Evolutionary conservation across 805 yeast genomes (phyloP), one percentile per base, ranked within the genome.

Genomic region (Candida gorgasii): DNA sequence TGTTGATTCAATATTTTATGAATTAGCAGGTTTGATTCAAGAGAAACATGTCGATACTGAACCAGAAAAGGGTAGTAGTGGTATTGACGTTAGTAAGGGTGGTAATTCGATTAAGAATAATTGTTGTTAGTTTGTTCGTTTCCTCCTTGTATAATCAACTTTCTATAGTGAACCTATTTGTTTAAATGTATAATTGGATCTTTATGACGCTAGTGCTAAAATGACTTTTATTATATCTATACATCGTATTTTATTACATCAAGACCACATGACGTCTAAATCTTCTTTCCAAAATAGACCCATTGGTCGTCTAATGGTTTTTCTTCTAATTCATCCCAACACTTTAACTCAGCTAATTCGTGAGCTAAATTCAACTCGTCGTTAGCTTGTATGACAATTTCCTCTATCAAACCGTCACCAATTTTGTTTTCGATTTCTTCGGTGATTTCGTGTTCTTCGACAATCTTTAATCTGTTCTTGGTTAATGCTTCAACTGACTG

Each of bases 1-100:
- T 58, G 99, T 93, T 48, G 95, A 88, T 58, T 89, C 89, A 45
- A 83, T 95, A 36, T 93, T 93, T 71, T 84, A 86, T 68, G 86
- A 89, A 54, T 77, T 93, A 58, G 97, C 97, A 9, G 79, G 84
- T 31, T 75, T 87, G 54, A 88, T 90, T 58, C 86, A 86, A 69
- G 96, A 88, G 41, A 86, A 85, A 63, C 81, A 83, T 41, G 78
- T 73, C 19, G 71, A 65, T 31, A 65, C 65, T 33, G 72, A 66
- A 34, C 54, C 51, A 7, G 55, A 57, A 14, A 53, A 55, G 11
- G 50, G 61, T 31, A 26, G 23, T 16, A 18, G 41, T 2, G 69
- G 62, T 35, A 62, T 72, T 29, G 72, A 72, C 47, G 73, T 72
- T 47, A 59, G 70, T 4, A 63, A 62, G 46, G 59, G 58, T 35